These are phyloP conservation scores for Trichophyton benhamiae DNA, from an alignment of 2,329 filamentous ascomycete species.

Conservation along the genomic window DNA sequence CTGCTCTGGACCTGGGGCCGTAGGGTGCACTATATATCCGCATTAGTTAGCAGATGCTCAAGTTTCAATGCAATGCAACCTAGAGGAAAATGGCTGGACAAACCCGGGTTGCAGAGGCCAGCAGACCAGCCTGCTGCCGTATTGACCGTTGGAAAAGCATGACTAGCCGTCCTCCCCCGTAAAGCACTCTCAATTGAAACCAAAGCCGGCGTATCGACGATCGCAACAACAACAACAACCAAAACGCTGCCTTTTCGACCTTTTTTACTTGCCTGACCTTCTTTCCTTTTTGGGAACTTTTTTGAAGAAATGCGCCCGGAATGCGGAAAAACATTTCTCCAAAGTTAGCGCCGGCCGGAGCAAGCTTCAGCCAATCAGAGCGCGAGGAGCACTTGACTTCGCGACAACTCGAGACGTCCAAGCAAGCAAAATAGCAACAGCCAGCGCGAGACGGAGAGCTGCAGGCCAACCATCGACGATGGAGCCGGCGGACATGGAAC, in stretches of 20 bases:
- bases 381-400: background rate
- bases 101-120: slow-evolving; percentile 29
- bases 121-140: slow-evolving; percentile 35
- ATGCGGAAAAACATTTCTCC: background rate
- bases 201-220: background rate
- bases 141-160: slow-evolving; percentile 33
- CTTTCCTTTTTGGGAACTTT: background rate
- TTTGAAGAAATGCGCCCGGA: background rate
- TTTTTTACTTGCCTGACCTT: background rate
- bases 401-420: background rate
- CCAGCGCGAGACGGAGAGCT: background rate
- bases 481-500: background rate
- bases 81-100: slow-evolving; percentile 8
- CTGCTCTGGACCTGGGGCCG: slow-evolving; percentile 28
- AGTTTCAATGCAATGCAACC: slow-evolving; percentile 2
- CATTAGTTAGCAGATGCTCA: background rate
- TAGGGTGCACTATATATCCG: slow-evolving; percentile 19
- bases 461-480: background rate
- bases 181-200: background rate
- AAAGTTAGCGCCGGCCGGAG: background rate
- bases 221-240: too few relatives aligned
- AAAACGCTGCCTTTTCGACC: background rate
- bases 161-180: slow-evolving; percentile 15
- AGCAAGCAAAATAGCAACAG: background rate
- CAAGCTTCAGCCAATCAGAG: slow-evolving; percentile 6